Percentiles rank a stretch among this genome's conserved stretches.
Conservation (phyloP, 305 asterid species). For the Nicotiana rustica region DNA sequence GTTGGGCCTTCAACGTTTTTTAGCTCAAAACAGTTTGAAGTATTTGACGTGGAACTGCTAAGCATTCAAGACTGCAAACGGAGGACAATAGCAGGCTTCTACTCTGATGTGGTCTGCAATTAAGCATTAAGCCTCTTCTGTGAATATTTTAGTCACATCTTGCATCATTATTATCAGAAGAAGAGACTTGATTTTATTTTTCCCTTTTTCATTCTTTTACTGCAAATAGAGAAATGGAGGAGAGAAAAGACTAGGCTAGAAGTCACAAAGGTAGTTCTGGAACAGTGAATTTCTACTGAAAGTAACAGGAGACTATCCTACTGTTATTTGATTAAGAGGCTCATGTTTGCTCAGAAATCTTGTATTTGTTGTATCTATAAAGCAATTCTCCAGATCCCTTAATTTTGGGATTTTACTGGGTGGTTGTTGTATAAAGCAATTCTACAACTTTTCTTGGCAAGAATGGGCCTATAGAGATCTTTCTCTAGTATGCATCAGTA, state of each 20-base stretch:
- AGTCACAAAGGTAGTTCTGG: background rate
- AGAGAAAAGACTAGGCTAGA: background rate
- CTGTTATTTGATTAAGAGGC: background rate
- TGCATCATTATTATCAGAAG: conserved; percentile 12
- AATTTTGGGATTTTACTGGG: too few species aligned
- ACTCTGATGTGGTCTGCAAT: conserved; percentile 86
- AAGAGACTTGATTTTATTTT: background rate
- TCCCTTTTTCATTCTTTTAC: background rate
- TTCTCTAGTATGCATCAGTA: too few species aligned
- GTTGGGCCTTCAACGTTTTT: conserved; percentile 99
- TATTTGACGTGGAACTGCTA: conserved; percentile 87
- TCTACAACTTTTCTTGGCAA: too few species aligned
- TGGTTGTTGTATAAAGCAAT: too few species aligned
- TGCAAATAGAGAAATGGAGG: background rate
- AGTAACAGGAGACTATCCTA: conserved; percentile 1
- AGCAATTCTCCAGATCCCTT: too few species aligned
- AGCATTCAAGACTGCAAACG: conserved; percentile 85
- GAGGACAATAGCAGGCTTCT: conserved; percentile 84
- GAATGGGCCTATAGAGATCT: too few species aligned
- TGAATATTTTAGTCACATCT: conserved; percentile 19
- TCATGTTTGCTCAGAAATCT: background rate
- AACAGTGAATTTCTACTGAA: background rate
- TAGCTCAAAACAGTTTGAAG: conserved; percentile 97
- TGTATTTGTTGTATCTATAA: too few species aligned
- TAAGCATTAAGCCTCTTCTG: conserved; percentile 40